Evolutionary conservation across 208 protist species (phyloP).

Genomic region (Borovskyia barvae): DNA sequence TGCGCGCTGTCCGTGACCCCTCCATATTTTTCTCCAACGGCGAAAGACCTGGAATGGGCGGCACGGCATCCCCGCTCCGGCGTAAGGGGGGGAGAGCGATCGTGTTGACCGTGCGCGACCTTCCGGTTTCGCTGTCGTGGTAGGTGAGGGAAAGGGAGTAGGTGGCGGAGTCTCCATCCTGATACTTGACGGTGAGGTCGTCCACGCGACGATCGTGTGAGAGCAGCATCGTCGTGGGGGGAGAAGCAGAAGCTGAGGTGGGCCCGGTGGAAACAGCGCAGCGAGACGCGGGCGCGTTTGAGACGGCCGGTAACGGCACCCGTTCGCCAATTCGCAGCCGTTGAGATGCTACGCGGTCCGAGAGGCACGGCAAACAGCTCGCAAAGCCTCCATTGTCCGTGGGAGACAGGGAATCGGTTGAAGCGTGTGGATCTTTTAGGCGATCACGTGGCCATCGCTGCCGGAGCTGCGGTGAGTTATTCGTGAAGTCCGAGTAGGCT

Average conservation of each 20-base stretch:
- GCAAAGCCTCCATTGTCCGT: too few relatives aligned
- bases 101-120: conserved; percentile 52
- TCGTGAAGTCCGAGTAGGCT: conserved; percentile 27
- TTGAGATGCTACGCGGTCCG: too few relatives aligned
- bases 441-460: background rate
- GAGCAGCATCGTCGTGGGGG: background rate
- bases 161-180: conserved; percentile 25
- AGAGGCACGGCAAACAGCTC: too few relatives aligned
- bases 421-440: background rate
- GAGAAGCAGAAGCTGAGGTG: too few relatives aligned
- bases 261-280: too few relatives aligned
- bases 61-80: conserved; percentile 6
- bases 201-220: conserved; percentile 55
- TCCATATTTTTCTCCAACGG: background rate
- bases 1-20: background rate
- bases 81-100: conserved; percentile 38
- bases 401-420: too few relatives aligned
- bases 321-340: too few relatives aligned
- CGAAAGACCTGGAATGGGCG: conserved; percentile 8
- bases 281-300: too few relatives aligned
- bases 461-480: conserved; percentile 22
- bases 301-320: too few relatives aligned
- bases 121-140: conserved; percentile 46
- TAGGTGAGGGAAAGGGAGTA: conserved; percentile 69
- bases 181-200: conserved; percentile 55